These are phyloP conservation scores for Beverwykella pulmonaria DNA, from an alignment of 495 filamentous ascomycete genomes.

Conservation along the genomic window DNA sequence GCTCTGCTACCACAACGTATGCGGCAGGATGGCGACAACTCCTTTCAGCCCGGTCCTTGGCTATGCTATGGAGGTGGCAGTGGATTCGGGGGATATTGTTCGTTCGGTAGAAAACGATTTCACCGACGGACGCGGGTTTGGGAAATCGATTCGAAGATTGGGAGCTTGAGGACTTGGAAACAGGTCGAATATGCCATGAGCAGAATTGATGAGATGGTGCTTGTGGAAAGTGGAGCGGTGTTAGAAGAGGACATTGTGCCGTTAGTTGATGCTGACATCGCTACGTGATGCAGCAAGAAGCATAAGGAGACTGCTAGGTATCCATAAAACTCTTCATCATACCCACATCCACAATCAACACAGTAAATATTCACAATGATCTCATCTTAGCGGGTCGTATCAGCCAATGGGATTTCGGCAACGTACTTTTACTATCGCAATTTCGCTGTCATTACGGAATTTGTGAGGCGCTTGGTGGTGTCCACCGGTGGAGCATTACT, in stretches of 20 bases:
- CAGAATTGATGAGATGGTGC: constrained; percentile 47
- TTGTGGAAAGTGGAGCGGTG: constrained; percentile 37
- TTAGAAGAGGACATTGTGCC: background rate
- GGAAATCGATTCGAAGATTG: constrained; percentile 46
- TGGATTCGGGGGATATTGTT: constrained; percentile 50
- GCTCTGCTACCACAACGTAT: constrained; percentile 40
- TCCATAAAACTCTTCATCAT: too few species aligned
- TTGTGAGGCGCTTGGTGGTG: too few species aligned
- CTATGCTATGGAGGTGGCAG: constrained; percentile 46
- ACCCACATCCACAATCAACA: too few species aligned
- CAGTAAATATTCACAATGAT: too few species aligned
- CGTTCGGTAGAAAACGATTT: constrained; percentile 38
- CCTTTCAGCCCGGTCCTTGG: constrained; percentile 42
- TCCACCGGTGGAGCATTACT: too few species aligned
- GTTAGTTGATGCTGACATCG: background rate
- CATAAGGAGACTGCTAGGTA: too few species aligned
- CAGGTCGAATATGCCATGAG: constrained; percentile 47
- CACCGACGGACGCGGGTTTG: constrained; percentile 47
- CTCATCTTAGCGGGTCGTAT: too few species aligned
- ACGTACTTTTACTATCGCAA: too few species aligned
- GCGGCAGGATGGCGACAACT: constrained; percentile 16
- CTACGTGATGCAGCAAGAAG: background rate
- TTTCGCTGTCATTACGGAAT: too few species aligned
- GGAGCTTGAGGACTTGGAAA: constrained; percentile 47
- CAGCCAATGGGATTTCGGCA: too few species aligned